phyloP scores from a whole-genome alignment of 2,329 filamentous ascomycete species.

The Ceratocystis lukuohia region DNA sequence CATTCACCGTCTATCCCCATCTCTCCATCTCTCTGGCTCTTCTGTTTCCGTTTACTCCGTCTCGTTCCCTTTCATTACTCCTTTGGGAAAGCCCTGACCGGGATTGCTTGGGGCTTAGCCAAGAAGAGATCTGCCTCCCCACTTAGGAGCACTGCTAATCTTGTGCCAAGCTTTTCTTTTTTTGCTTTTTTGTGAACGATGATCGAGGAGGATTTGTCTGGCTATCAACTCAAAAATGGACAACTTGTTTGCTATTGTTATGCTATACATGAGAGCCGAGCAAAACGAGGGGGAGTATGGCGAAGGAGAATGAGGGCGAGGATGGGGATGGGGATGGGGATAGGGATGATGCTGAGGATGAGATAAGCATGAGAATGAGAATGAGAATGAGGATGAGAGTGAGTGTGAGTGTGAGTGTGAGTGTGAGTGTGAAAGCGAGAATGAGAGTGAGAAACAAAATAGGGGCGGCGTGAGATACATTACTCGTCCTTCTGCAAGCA shows the following conservation, averaged over 20 bases:
- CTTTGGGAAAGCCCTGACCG: background rate
- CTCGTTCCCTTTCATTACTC: background rate
- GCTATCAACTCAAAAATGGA: constrained; percentile 1
- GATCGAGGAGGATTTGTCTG: background rate
- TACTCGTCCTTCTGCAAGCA: no score
- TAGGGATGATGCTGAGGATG: no score
- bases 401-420: no score
- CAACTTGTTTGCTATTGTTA: background rate
- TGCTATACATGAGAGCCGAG: no score
- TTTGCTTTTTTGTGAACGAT: background rate
- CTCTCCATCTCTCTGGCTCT: background rate
- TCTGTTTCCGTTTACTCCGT: background rate
- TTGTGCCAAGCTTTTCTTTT: background rate
- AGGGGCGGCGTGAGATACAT: no score
- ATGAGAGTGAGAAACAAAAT: no score
- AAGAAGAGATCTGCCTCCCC: constrained; percentile 1
- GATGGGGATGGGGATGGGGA: no score
- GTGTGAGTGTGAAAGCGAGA: no score
- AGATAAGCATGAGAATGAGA: no score
- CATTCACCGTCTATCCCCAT: background rate
- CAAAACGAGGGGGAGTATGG: no score
- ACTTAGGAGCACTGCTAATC: background rate
- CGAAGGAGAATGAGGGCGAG: no score
- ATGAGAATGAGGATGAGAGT: no score
- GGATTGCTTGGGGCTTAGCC: background rate